Evolutionary conservation across 2,329 filamentous ascomycete genomes (phyloP).

Genomic region (Beauveria brongniartii): DNA sequence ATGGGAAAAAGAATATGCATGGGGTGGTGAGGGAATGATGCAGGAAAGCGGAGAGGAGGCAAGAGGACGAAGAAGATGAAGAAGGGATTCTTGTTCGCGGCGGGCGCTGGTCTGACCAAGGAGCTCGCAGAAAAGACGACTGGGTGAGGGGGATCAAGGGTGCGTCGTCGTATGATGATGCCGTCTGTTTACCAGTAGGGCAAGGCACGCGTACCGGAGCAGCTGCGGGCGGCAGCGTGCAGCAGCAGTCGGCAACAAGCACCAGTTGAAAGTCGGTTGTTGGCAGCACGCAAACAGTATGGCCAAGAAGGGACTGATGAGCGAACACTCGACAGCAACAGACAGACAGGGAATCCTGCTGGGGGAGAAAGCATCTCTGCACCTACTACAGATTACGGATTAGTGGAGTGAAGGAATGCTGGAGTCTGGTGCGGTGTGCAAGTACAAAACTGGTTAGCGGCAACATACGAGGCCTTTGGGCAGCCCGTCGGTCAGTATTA

Average conservation of each 20-base stretch:
- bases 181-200: background rate
- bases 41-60: background rate
- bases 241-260: background rate
- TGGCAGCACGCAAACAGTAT: background rate
- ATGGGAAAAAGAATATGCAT: background rate
- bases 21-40: background rate
- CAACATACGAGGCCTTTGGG: background rate
- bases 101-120: background rate
- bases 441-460: constrained; percentile 8
- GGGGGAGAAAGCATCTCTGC: background rate
- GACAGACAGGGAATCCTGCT: background rate
- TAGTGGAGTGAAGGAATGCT: background rate
- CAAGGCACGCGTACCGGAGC: background rate
- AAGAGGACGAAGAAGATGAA: background rate
- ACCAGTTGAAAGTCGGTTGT: background rate
- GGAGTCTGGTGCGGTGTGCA: constrained; percentile 2
- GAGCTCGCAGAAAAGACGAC: background rate
- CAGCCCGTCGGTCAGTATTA: background rate
- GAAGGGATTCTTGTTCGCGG: background rate
- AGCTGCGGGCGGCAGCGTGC: background rate
- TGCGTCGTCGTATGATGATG: constrained; percentile 4
- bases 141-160: background rate
- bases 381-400: background rate
- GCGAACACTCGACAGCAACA: background rate
- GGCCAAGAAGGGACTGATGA: background rate